These are phyloP conservation scores for Pittosporum tobira DNA, from an alignment of 129 eudicot species.

Conservation along the genomic window DNA sequence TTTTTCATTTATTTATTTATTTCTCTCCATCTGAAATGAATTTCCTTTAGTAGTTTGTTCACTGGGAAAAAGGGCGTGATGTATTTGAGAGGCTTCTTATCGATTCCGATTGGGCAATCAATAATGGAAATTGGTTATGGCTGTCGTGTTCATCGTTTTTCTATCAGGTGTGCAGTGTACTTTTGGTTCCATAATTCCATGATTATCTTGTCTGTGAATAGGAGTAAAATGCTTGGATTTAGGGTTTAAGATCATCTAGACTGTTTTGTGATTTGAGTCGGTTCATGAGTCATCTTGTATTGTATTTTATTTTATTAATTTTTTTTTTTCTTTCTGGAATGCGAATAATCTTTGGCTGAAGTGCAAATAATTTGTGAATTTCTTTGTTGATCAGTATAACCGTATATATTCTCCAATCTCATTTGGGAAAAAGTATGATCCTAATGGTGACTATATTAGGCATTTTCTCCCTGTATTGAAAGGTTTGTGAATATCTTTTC, in stretches of 20 bases:
- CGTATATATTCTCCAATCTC: conserved; percentile 82
- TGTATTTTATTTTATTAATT: not conserved
- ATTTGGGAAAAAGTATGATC: conserved; percentile 90
- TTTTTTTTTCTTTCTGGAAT: not conserved
- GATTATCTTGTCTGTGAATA: not conserved
- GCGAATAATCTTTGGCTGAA: not conserved
- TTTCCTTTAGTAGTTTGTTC: conserved; percentile 47
- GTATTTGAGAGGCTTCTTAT: conserved; percentile 80
- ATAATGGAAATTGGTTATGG: conserved; percentile 91
- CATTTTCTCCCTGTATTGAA: conserved; percentile 78
- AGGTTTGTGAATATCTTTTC: conserved; percentile 28
- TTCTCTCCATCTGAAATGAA: conserved; percentile 5
- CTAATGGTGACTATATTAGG: conserved; percentile 59
- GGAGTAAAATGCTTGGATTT: not conserved
- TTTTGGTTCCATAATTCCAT: not conserved
- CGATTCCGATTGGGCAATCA: conserved; percentile 85
- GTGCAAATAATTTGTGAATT: not conserved
- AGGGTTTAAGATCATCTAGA: not conserved
- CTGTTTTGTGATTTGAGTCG: not conserved
- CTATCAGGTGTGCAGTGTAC: conserved; percentile 46
- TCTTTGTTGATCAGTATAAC: conserved; percentile 38
- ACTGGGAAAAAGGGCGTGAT: conserved; percentile 93
- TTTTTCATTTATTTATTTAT: not conserved
- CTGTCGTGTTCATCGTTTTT: conserved; percentile 85
- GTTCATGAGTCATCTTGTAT: not conserved